These are phyloP conservation scores for Haplosporangium sp. DNA, from an alignment of 371 early-diverging fungal species.

Conservation along the genomic window DNA sequence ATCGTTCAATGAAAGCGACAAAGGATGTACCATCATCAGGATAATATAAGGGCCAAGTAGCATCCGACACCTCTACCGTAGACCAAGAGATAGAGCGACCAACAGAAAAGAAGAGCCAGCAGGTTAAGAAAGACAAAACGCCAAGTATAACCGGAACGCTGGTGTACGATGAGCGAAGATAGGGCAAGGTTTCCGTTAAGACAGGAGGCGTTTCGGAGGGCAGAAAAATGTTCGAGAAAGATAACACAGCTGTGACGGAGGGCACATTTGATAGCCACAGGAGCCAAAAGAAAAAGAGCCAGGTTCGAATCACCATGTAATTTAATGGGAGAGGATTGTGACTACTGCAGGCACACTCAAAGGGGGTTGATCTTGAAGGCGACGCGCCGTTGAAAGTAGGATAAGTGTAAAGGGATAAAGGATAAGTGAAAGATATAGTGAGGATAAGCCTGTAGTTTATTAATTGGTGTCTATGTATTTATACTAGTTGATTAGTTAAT, in stretches of 20 bases:
- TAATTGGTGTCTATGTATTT: too few relatives aligned
- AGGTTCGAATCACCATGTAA: constrained; percentile 12
- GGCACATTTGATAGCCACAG: constrained; percentile 12
- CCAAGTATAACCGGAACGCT: not conserved
- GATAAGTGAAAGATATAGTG: too few relatives aligned
- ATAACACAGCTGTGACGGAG: not conserved
- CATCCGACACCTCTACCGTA: not conserved
- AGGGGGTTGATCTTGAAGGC: too few relatives aligned
- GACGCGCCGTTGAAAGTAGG: too few relatives aligned
- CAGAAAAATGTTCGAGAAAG: not conserved
- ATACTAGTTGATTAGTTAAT: too few relatives aligned
- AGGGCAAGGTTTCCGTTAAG: not conserved
- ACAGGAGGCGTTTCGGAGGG: not conserved
- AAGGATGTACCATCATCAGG: constrained; percentile 4
- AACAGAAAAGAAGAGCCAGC: not conserved
- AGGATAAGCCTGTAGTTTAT: too few relatives aligned
- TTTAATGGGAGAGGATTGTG: too few relatives aligned
- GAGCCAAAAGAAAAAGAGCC: constrained; percentile 12
- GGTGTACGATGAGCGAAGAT: not conserved
- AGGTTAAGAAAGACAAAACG: not conserved
- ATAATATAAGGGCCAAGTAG: constrained; percentile 11
- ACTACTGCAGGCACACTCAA: too few relatives aligned
- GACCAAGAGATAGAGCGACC: not conserved
- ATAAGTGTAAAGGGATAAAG: too few relatives aligned
- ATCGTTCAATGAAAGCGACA: not conserved